Evolutionary conservation across 1,284 basidiomycete genomes (phyloP).

Genomic region (Xerocomus minutiporus): DNA sequence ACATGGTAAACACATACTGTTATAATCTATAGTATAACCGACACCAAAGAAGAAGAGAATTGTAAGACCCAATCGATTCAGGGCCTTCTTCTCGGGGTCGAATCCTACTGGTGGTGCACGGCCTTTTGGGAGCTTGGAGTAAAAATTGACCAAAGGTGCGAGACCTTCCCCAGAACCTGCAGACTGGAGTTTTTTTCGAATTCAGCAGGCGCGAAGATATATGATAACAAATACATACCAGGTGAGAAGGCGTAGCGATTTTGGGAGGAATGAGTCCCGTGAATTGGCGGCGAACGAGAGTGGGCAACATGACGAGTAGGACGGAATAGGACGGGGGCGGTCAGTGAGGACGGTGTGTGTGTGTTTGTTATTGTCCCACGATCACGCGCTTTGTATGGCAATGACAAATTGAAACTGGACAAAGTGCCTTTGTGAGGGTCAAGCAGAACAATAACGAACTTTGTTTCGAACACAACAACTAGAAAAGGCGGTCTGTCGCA

Average conservation of each 20-base stretch:
- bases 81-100: slow-evolving; percentile 85
- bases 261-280: slow-evolving; percentile 87
- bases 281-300: slow-evolving; percentile 78
- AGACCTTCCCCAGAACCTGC: slow-evolving; percentile 79
- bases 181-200: slow-evolving; percentile 40
- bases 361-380: slow-evolving; percentile 21
- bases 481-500: slow-evolving; percentile 15
- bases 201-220: slow-evolving; percentile 5
- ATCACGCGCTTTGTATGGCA: slow-evolving; percentile 12
- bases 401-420: no score
- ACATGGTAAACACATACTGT: slow-evolving; percentile 59
- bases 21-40: slow-evolving; percentile 88
- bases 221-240: slow-evolving; percentile 49
- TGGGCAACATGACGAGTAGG: slow-evolving; percentile 63
- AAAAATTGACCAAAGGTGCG: slow-evolving; percentile 85
- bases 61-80: slow-evolving; percentile 64
- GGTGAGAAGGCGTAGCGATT: slow-evolving; percentile 85
- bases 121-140: slow-evolving; percentile 88
- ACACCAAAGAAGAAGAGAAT: slow-evolving; percentile 77
- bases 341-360: slow-evolving; percentile 8
- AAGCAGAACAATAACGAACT: slow-evolving; percentile 17
- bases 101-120: slow-evolving; percentile 57
- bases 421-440: no score
- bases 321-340: slow-evolving; percentile 22
- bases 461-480: slow-evolving; percentile 4